These are phyloP conservation scores for Verticillium nubilum DNA, from an alignment of 2,329 filamentous ascomycete species.

Conservation along the genomic window DNA sequence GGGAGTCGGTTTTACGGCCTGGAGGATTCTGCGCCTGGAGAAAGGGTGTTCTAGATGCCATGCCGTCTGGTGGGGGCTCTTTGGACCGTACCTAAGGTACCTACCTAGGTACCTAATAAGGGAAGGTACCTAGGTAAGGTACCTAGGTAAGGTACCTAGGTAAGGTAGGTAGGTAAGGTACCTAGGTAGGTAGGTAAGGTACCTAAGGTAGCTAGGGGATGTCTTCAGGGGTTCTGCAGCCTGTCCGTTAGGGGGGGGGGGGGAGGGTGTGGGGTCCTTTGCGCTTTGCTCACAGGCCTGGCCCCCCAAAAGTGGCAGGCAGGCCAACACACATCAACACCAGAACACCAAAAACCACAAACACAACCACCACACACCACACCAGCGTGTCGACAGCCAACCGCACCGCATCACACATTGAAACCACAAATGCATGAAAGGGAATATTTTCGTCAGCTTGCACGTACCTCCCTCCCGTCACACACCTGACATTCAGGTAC, in stretches of 20 bases:
- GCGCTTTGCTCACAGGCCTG: too few relatives aligned
- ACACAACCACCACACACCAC: background rate
- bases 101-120: too few relatives aligned
- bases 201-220: too few relatives aligned
- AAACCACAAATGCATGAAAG: background rate
- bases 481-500: background rate
- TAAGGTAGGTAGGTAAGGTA: too few relatives aligned
- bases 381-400: background rate
- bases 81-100: too few relatives aligned
- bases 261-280: too few relatives aligned
- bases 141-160: too few relatives aligned
- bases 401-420: background rate
- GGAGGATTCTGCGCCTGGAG: background rate
- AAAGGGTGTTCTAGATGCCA: background rate
- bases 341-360: background rate
- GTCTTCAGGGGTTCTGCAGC: too few relatives aligned
- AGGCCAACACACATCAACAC: background rate
- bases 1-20: background rate
- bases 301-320: too few relatives aligned
- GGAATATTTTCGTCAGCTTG: background rate
- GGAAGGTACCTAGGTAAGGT: too few relatives aligned
- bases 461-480: background rate
- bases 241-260: too few relatives aligned
- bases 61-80: background rate
- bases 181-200: too few relatives aligned